Conservation (phyloP, 2,329 filamentous ascomycete species). For the Rutstroemia sydowiana region DNA sequence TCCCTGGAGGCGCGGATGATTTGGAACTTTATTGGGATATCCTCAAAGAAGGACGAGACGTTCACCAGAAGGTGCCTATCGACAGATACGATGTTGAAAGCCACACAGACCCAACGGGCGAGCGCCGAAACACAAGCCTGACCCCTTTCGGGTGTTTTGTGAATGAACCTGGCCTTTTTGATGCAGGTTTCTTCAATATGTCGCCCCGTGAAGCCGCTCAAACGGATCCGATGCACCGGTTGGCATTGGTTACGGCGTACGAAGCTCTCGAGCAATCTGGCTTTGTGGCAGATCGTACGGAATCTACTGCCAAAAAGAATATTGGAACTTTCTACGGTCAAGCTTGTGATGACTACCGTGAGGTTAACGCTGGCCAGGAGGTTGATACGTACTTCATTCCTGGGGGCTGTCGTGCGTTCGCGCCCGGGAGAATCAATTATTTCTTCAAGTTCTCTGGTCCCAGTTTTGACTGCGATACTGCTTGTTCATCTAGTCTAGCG, state of each 20-base stretch:
- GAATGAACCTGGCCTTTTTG: conserved; percentile 66
- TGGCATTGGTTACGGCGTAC: conserved; percentile 68
- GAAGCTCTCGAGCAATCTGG: conserved; percentile 74
- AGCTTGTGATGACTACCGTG: conserved; percentile 13
- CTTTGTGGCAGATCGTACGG: conserved; percentile 41
- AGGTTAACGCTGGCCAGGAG: conserved; percentile 11
- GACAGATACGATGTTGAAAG: conserved; percentile 64
- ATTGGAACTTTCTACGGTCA: conserved; percentile 15
- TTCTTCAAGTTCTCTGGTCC: conserved; percentile 38
- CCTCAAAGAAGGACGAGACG: conserved; percentile 65
- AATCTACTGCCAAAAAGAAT: conserved; percentile 33
- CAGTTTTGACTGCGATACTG: conserved; percentile 51
- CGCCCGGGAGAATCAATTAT: conserved; percentile 30
- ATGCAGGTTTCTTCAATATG: conserved; percentile 65
- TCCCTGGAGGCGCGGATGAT: conserved; percentile 59
- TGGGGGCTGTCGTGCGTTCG: conserved; percentile 22
- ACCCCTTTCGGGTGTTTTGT: conserved; percentile 64
- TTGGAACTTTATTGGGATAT: conserved; percentile 64
- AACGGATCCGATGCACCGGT: conserved; percentile 70
- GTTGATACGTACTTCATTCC: conserved; percentile 22
- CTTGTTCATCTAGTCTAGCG: conserved; percentile 50
- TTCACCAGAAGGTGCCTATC: conserved; percentile 50
- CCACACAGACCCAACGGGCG: conserved; percentile 63
- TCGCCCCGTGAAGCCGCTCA: conserved; percentile 54
- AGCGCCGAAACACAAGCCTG: conserved; percentile 66